A percentile compares a stretch with the other conserved stretches of the same genome.
phyloP scores from a whole-genome alignment of 192 early-diverging fungal genomes.

The Thamnidium elegans region DNA sequence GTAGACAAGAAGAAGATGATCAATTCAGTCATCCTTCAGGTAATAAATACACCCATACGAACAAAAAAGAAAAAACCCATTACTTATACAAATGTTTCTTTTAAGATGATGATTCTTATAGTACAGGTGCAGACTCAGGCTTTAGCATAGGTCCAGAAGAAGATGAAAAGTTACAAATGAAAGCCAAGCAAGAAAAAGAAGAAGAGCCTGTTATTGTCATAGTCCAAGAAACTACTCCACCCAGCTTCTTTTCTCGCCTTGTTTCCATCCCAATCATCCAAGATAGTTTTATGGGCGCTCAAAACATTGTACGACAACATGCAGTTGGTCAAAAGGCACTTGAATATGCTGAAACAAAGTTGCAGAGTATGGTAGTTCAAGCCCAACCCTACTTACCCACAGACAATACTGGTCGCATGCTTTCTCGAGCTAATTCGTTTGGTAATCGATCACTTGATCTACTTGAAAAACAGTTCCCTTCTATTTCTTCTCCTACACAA shows the following conservation, averaged over 20 bases:
- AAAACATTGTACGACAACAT: slow-evolving; percentile 19
- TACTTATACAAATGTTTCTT: not conserved
- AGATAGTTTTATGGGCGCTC: slow-evolving; percentile 19
- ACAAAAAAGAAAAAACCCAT: not conserved
- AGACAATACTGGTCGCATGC: not conserved
- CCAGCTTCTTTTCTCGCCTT: slow-evolving; percentile 18
- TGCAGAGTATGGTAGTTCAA: not conserved
- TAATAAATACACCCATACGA: not conserved
- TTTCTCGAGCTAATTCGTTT: slow-evolving; percentile 20
- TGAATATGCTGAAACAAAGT: slow-evolving; percentile 19
- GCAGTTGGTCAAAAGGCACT: slow-evolving; percentile 11
- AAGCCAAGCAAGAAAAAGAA: not conserved
- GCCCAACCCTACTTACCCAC: not conserved
- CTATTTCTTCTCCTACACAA: slow-evolving; percentile 20
- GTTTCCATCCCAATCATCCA: slow-evolving; percentile 19
- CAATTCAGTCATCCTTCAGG: not conserved
- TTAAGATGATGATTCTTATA: slow-evolving; percentile 10
- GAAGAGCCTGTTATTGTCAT: slow-evolving; percentile 8
- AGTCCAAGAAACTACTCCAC: not conserved
- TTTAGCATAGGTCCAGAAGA: slow-evolving; percentile 10
- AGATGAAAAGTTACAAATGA: slow-evolving; percentile 2
- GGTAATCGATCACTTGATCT: slow-evolving; percentile 20
- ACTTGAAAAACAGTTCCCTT: slow-evolving; percentile 18
- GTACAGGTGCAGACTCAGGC: slow-evolving; percentile 14
- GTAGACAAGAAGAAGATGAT: slow-evolving; percentile 1